Base-by-base conservation (phyloP, 2,329 filamentous ascomycete species). In the Hymenoscyphus fructigenus region DNA sequence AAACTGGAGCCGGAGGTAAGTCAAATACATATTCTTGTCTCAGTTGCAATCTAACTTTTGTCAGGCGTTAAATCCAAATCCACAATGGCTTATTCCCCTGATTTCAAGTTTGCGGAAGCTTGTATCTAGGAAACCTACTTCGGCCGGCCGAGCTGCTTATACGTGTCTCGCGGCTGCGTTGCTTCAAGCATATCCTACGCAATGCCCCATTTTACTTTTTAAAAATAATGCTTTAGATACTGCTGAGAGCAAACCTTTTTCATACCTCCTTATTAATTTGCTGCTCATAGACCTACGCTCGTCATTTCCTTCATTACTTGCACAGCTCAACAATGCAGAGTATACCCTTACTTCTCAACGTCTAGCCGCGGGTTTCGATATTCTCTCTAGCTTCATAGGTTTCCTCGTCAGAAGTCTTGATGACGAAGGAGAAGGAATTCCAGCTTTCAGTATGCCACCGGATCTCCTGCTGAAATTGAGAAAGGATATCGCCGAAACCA, bases 211-310 rank as follows among this genome's bases (percentile, higher is more conserved):
- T 9, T 73, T 85, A 2, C 77, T 91, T 1, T 90, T 90, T 76
- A 76, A 78, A 7, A 78, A 82, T 62, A 72, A 78, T 4, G 38
- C 60, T 10, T 61, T 62, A 32, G 56, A 61, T 50, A 62, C 60
- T 53, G 50, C 65, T 28, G 71, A 75, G 10, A 78, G 81, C 38
- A 87, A 84, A 66, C 83, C 86, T 0, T 84, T 86, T 66, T 83
- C 85, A 0, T 89, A 87, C 70, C 78, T 90, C 3, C 81, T 91
- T 64, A 75, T 90, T 62, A 88, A 84, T 69, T 81, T 90, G n/a
- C 73, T 90, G 6, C 81, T 90, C 38, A 85, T 90, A 64, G 88
- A 91, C 72, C 79, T 91, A 29, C 83, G 86, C 50, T 84, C 88
- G 14, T 86, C 86, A 0, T 80, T 87, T 28, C 88, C 89, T 1